Evolutionary conservation across 1,139 yeast species (phyloP), one percentile per base, ranked within the genome.

Genomic region (Debaryomycetaceae sp.): DNA sequence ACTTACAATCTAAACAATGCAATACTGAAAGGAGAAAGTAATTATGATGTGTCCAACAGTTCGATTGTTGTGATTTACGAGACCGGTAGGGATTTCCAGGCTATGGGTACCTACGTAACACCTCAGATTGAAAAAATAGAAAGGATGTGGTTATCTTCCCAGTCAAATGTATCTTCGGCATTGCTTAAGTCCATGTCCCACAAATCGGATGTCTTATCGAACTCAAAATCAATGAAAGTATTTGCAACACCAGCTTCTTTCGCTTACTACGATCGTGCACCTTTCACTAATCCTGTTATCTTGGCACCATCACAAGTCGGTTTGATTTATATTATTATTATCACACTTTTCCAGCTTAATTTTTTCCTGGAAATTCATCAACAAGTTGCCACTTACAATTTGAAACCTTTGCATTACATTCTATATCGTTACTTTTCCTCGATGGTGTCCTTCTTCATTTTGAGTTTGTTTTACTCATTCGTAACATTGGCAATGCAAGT

Each of bases 251-350:
- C 78, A 4, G 58, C 78, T 3, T 47, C 49, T 1, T 71, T 80
- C 45, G 35, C 49, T 3, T 61, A 52, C 37, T 43, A 53, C 7
- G 91, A 84, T 57, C 59, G 68, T 38, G 67, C 73, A 18, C 86
- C 87, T 1, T 70, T 63, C 43, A 59, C 61, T 2, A 67, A 78
- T 48, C 65, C 77, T 2, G 79, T 75, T 3, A 55, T 81, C 17
- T 50, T 73, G 16, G 88, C 87, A 1, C 87, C 91, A 2, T 59
- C 79, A 5, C 87, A 83, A 57, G 82, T 86, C 48, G 95, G 95
- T 37, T 69, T 84, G 42, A 84, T 87, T 59, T 87, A 79, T 59
- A 69, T 83, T 56, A 75, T 87, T 49, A 81, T 87, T 58, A 62
- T 86, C 41, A 80, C 95, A 11, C 66, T 71, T 44, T 63, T 70